Base-by-base conservation (phyloP, 768 basidiomycete species). In the Dioszegia crocea region DNA sequence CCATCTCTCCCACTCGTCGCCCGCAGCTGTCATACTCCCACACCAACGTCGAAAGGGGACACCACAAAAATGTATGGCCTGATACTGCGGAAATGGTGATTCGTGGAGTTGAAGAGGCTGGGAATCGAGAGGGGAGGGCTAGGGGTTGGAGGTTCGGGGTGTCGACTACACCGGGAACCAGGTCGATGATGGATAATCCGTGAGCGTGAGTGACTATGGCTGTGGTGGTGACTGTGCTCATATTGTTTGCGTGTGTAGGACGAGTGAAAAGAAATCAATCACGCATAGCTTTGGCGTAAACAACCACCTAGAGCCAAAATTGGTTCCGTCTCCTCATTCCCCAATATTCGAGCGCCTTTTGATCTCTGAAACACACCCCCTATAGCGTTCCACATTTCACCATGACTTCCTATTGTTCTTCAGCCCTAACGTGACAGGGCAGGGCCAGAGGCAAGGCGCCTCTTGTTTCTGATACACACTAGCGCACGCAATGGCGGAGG, bases 1-100 rank as follows among this genome's bases (percentile, higher is more conserved):
- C 48, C 53, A 67, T 38, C 51, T 67, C 66, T 3, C 57, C 51
- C 4, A 67, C 50, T 27, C 63, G 50, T 29, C 57, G 24, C 11
- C 62, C 62, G 23, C 54, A 54, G 0, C 14, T 12, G 55, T 67
- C 66, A 39, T 67, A 67, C 41, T 67, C 62, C 66, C 66, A 67
- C 1, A 67, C 36, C 8, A 60, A 16, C 41, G 44, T 17, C 4
- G 23, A 12, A 1, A 2, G 23, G 0, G 2, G 26, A 17, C 9
- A 14, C 26, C 54, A 64, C 8, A 67, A 24, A 33, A 56, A 67
- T 23, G 56, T 39, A 40, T 63, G 58, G 11, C 60, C 55, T 19
- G 46, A 39, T 0, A 53, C 4, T 5, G 40, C 19, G 8, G 66
- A 64, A 24, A 49, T 24, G 4, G 54, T 40, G n/a, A 55, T 24